Evolutionary conservation across 106 monocot genomes (phyloP), one percentile per base, ranked within the genome.

Genomic region (Ottelia alismoides): DNA sequence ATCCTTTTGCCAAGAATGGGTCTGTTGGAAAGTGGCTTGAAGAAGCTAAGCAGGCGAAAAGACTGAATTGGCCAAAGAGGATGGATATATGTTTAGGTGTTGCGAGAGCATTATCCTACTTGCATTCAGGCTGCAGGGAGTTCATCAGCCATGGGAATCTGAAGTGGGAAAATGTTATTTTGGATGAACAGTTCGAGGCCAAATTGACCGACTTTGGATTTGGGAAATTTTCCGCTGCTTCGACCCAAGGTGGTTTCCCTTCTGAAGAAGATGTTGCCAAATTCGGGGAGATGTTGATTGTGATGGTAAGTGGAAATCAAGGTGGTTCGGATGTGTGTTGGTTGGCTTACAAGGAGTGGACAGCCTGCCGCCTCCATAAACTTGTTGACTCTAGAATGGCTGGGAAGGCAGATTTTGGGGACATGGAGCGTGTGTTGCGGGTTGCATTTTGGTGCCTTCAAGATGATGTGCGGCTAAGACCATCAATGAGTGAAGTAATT

Each of bases 361-460:
- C 18, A 16, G 52, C 48, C 26, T 40, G 60, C 23, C 22, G 45
- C 19, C 0, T 9, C 6, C 46, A 30, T n/a, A 53, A 10, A 48
- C 26, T 69, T 16, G 27, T 69, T 25, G 69, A 69, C 30, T 27
- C 45, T 2, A 54, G 53, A 29, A 61, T 69, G 45, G 53, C 32
- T 23, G 60, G 30, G 23, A 52, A 23, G 28, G 27, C 48, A 22
- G 69, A 69, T 46, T 11, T 22, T 24, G 29, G 61, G 12, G 60
- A 61, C 46, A 44, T 45, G 45, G 69, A 69, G 40, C 60, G 69
- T 14, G 30, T 25, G 11, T 16, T 61, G 46, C 52, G 61, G 53
- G 20, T 69, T 2, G 60, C 69, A 20, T 61, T 69, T 23, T 69
- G 69, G 69, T 69, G 69, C 28, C 3, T 54, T 20, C 69, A 69